Evolutionary conservation across 768 basidiomycete genomes (phyloP).

Genomic region (Suillus fuscotomentosus): DNA sequence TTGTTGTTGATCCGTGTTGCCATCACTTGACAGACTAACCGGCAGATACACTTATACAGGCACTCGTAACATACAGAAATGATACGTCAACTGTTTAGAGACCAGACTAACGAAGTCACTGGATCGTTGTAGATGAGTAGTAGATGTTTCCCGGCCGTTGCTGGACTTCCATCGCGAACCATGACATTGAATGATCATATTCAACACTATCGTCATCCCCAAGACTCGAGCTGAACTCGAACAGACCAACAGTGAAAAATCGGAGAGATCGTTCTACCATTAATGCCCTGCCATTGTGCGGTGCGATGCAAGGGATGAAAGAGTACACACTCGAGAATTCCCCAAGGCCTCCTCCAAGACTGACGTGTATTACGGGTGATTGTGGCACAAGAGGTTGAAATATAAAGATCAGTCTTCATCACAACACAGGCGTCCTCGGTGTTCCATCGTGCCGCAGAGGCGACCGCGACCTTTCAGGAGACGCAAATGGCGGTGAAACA

Average conservation of each 20-base stretch:
- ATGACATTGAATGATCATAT: neutral
- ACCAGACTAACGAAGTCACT: neutral
- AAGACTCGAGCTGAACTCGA: neutral
- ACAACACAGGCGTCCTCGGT: neutral
- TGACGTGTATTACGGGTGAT: neutral
- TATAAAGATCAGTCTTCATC: neutral
- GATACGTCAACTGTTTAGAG: neutral
- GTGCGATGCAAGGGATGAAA: neutral
- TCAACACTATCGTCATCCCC: neutral
- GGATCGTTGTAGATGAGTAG: neutral
- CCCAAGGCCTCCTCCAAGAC: neutral
- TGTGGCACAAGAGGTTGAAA: neutral
- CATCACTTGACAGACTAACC: neutral
- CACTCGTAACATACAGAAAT: neutral
- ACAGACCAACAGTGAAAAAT: neutral
- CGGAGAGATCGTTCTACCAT: neutral
- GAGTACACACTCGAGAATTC: neutral
- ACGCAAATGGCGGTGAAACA: neutral
- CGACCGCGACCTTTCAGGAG: constrained; percentile 2
- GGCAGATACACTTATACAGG: neutral
- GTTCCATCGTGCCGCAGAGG: neutral
- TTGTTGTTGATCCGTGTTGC: neutral
- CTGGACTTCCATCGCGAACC: neutral
- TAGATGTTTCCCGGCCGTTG: neutral
- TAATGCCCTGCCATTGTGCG: neutral